phyloP scores from a whole-genome alignment of 345 rosid genomes.

The Sonneratia alba region DNA sequence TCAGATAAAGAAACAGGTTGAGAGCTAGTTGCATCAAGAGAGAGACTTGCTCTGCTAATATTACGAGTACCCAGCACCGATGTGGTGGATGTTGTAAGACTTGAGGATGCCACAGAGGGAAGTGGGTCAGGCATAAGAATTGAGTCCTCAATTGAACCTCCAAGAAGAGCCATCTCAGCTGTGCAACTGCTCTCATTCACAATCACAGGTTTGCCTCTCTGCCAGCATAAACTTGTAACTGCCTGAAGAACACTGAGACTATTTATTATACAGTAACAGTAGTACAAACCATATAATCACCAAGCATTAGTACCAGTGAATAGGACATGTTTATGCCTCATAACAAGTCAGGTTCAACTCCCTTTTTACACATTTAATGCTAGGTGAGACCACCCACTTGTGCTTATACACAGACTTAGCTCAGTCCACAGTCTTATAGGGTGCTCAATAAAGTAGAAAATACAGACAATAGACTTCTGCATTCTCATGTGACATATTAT shows the following conservation, averaged over 20 bases:
- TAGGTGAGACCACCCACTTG: too few species aligned
- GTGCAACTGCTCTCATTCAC: conserved; percentile 73
- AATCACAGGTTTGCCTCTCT: conserved; percentile 78
- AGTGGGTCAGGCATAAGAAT: conserved; percentile 96
- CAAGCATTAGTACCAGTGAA: too few species aligned
- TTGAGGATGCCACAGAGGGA: conserved; percentile 57
- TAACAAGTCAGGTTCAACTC: too few species aligned
- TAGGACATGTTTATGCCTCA: too few species aligned
- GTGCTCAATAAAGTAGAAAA: too few species aligned
- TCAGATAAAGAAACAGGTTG: conserved; percentile 36
- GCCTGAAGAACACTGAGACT: conserved; percentile 43
- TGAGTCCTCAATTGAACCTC: conserved; percentile 79
- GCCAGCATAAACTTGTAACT: conserved; percentile 94
- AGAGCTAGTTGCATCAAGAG: conserved; percentile 31
- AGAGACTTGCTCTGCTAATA: conserved; percentile 25
- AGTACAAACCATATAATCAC: background rate
- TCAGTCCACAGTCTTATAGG: too few species aligned
- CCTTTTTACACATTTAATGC: too few species aligned
- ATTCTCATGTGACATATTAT: background rate
- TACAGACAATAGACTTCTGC: background rate
- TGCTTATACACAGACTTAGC: too few species aligned
- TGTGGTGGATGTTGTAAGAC: conserved; percentile 43
- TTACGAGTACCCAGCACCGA: conserved; percentile 38
- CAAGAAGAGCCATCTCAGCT: conserved; percentile 86
- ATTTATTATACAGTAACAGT: conserved; percentile 10